Conservation (phyloP, 257 asterid species). For the Jasminum sambac region DNA sequence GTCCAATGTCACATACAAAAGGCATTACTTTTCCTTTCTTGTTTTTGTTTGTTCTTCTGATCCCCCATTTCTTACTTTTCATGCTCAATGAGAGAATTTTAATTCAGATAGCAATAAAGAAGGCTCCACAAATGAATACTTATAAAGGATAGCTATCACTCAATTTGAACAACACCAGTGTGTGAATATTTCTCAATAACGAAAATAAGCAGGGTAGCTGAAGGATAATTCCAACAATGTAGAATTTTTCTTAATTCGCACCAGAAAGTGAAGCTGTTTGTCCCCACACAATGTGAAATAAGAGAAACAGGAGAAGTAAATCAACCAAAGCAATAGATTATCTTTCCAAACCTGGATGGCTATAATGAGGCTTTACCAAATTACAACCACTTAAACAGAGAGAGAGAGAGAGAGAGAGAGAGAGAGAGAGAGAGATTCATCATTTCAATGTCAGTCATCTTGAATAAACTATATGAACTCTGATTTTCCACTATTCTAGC, state of each 20-base stretch:
- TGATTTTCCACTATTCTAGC: background rate
- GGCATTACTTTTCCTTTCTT: background rate
- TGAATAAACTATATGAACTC: background rate
- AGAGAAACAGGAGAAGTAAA: background rate
- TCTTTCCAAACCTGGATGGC: background rate
- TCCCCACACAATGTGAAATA: background rate
- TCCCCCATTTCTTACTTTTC: background rate
- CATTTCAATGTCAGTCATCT: background rate
- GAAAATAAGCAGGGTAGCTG: background rate
- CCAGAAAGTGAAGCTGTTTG: background rate
- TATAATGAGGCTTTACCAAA: background rate
- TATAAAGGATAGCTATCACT: background rate
- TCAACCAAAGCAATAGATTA: background rate
- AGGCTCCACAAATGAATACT: background rate
- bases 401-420: background rate
- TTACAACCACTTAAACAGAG: slow-evolving; percentile 2
- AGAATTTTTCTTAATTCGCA: background rate
- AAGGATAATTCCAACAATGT: background rate
- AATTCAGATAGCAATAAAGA: background rate
- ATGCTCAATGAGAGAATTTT: background rate
- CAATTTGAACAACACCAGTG: background rate
- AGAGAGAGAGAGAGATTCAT: background rate
- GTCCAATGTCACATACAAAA: background rate
- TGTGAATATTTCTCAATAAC: background rate
- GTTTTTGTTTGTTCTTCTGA: background rate